Evolutionary conservation across 129 eudicot species (phyloP), one percentile per base, ranked within the genome.

Genomic region (Artemisia annua): DNA sequence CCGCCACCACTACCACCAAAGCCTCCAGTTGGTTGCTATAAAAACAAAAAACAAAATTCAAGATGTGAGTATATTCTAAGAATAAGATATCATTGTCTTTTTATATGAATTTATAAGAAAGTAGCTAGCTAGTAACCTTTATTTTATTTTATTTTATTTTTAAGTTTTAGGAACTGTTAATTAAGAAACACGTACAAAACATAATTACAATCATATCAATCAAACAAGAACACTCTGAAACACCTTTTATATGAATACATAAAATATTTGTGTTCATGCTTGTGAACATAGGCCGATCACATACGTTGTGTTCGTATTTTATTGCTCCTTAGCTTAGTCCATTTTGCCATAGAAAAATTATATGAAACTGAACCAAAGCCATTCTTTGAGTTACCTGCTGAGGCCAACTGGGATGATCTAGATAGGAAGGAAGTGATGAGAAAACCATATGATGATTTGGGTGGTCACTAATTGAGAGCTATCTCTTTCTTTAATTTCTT

Each of bases 391-490:
- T 66, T 79, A 85, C 84, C 74, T 79, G 83, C 52, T 77, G 85
- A 48, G 80, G 75, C 89, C 86, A 82, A 67, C 63, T 82, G 49
- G 81, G 87, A 67, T 84, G 89, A 85, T 85, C 87, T 24, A 79
- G 82, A 82, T 79, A 85, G 78, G 71, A 76, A 30, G 89, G 85
- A 82, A 79, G 54, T 49, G 89, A 82, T 71, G 89, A 79, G 73
- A 85, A 85, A 75, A 82, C 81, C 87, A 85, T 85, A 71, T 61
- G 69, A 73, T 78, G 67, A 79, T 3, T 10, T 63, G 71, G 32
- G 50, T 51, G 81, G 55, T 62, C 75, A 58, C 71, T 75, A 76
- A 72, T 57, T 72, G 67, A 78, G 54, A 80, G 61, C 62, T 68
- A 43, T 58, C 77, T 44, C 56, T 69, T 56, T 72, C 15, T 76